A percentile compares a stretch with the other conserved stretches of the same genome.
These are phyloP conservation scores for Chenopodium quinoa DNA, from an alignment of 148 eudicot genomes.

Conservation along the genomic window DNA sequence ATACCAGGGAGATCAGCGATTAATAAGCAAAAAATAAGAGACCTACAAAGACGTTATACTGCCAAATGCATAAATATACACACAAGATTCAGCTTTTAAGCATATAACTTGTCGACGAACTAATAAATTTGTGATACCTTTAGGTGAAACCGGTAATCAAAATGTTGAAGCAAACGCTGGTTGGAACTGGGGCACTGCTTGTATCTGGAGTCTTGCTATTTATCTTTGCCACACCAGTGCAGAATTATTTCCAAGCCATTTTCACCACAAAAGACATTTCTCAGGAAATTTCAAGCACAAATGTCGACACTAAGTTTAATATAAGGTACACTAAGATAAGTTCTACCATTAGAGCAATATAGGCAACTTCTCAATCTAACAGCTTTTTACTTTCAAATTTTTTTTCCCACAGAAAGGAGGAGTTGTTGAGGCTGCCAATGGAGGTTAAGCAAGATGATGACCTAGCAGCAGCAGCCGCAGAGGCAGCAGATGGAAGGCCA, in stretches of 20 bases:
- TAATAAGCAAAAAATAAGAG: neutral
- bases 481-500: constrained; percentile 97
- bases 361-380: neutral
- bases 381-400: neutral
- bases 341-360: neutral
- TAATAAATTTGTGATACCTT: constrained; percentile 4
- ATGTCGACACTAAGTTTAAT: constrained; percentile 45
- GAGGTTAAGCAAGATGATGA: constrained; percentile 77
- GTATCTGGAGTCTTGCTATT: constrained; percentile 66
- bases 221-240: constrained; percentile 81
- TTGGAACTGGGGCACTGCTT: constrained; percentile 80
- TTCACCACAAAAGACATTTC: constrained; percentile 38
- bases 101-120: neutral
- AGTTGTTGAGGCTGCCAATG: constrained; percentile 71
- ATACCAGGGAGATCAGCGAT: neutral
- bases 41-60: neutral
- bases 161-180: constrained; percentile 90
- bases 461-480: constrained; percentile 89
- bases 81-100: neutral
- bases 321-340: constrained; percentile 43
- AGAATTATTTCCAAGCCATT: constrained; percentile 55
- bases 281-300: constrained; percentile 38
- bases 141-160: constrained; percentile 96
- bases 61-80: neutral
- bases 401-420: constrained; percentile 58